Percentiles rank a stretch among this genome's conserved stretches.
Conservation (phyloP, 2,329 filamentous ascomycete genomes). For the Orbilia oligospora region DNA sequence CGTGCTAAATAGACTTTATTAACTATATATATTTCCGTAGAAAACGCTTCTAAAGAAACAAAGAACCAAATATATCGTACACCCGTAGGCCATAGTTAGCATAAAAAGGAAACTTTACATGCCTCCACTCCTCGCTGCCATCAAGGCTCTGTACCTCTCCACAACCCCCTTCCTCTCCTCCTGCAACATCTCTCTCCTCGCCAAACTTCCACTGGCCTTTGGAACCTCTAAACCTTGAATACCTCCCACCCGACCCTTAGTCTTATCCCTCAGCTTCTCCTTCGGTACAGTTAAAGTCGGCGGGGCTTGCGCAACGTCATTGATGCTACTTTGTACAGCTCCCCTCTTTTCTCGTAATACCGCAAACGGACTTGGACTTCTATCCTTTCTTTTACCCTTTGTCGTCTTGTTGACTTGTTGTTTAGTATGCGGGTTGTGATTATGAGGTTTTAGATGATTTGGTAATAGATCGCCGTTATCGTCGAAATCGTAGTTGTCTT, state of each 20-base stretch:
- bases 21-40: not conserved
- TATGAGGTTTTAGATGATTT: constrained; percentile 54
- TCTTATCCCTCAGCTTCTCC: constrained; percentile 75
- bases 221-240: constrained; percentile 80
- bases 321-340: constrained; percentile 69
- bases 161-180: constrained; percentile 79
- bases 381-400: constrained; percentile 71
- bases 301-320: constrained; percentile 79
- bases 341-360: constrained; percentile 78
- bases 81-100: not conserved
- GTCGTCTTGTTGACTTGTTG: constrained; percentile 67
- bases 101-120: constrained; percentile 8
- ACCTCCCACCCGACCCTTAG: constrained; percentile 66
- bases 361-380: constrained; percentile 79
- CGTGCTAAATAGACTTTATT: too few relatives aligned
- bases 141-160: constrained; percentile 79
- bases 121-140: constrained; percentile 71
- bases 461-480: constrained; percentile 53
- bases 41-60: not conserved
- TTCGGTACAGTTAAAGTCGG: constrained; percentile 79
- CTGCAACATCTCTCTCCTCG: constrained; percentile 80
- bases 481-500: constrained; percentile 57
- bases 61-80: constrained; percentile 15
- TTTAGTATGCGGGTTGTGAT: constrained; percentile 38
- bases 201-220: constrained; percentile 78